phyloP scores from a whole-genome alignment of 371 early-diverging fungal genomes.

The Zancudomyces culisetae region DNA sequence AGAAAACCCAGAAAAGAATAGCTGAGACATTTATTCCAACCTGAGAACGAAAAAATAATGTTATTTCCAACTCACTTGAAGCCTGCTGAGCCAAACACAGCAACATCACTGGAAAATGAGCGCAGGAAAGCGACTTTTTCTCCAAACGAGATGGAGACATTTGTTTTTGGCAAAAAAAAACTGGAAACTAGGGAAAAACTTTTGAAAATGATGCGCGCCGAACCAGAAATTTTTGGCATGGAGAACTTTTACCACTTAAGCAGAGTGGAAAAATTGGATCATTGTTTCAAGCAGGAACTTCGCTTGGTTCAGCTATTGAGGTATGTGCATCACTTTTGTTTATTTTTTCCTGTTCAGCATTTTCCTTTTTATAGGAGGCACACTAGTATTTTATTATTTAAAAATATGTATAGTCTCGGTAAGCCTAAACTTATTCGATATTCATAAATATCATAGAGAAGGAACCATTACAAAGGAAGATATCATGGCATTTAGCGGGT shows the following conservation, averaged over 20 bases:
- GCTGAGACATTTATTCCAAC: too few relatives aligned
- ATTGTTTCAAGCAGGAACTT: slow-evolving; percentile 14
- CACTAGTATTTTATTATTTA: background rate
- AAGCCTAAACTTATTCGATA: background rate
- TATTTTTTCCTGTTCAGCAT: too few relatives aligned
- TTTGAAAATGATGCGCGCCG: slow-evolving; percentile 8
- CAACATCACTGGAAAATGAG: background rate
- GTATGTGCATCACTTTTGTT: too few relatives aligned
- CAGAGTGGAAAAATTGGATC: slow-evolving; percentile 19
- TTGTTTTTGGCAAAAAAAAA: background rate
- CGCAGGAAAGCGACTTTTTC: background rate
- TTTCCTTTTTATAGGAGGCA: too few relatives aligned
- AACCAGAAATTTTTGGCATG: slow-evolving; percentile 17
- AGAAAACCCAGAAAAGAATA: too few relatives aligned
- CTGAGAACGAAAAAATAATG: background rate
- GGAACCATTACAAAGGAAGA: too few relatives aligned
- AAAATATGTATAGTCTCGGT: background rate
- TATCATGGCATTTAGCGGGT: too few relatives aligned
- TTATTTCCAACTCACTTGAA: background rate
- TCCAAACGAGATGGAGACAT: background rate
- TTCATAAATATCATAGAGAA: background rate
- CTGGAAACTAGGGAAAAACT: slow-evolving; percentile 5
- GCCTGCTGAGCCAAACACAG: background rate
- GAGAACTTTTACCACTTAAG: slow-evolving; percentile 15
- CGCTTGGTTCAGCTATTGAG: slow-evolving; percentile 13